These are phyloP conservation scores for Neurospora sp. DNA, from an alignment of 495 filamentous ascomycete species.

Conservation along the genomic window DNA sequence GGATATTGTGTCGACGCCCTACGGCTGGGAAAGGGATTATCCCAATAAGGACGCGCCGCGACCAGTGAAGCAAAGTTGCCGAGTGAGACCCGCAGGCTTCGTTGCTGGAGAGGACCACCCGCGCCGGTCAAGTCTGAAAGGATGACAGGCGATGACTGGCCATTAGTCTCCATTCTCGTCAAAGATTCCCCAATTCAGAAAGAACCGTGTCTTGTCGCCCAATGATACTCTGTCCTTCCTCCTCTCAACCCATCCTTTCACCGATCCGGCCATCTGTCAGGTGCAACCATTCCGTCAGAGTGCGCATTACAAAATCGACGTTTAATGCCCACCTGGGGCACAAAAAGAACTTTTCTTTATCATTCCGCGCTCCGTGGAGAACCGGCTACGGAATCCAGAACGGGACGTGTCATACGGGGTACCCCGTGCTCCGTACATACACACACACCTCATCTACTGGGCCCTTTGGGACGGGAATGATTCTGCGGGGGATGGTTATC, in stretches of 20 bases:
- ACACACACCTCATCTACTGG: background rate
- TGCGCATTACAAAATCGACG: background rate
- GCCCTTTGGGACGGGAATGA: slow-evolving; percentile 4
- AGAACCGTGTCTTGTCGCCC: slow-evolving; percentile 8
- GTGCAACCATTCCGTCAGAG: background rate
- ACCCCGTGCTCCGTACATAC: background rate
- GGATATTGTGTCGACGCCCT: background rate
- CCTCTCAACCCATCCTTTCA: background rate
- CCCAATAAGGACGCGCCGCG: background rate
- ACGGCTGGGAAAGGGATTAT: background rate
- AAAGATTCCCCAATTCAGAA: slow-evolving; percentile 27
- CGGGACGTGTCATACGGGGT: background rate
- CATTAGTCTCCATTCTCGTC: slow-evolving; percentile 16
- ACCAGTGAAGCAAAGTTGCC: slow-evolving; percentile 1
- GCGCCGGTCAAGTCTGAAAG: background rate
- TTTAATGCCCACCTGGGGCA: background rate
- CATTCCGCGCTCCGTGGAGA: background rate
- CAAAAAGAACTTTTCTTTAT: background rate
- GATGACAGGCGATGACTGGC: slow-evolving; percentile 9
- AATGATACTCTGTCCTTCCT: background rate
- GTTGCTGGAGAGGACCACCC: background rate
- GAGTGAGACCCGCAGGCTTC: background rate
- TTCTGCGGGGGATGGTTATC: slow-evolving; percentile 5
- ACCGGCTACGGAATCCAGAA: background rate
- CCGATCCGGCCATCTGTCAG: background rate